Conservation (phyloP, 2,329 filamentous ascomycete species). For the Clonostachys rosea region DNA sequence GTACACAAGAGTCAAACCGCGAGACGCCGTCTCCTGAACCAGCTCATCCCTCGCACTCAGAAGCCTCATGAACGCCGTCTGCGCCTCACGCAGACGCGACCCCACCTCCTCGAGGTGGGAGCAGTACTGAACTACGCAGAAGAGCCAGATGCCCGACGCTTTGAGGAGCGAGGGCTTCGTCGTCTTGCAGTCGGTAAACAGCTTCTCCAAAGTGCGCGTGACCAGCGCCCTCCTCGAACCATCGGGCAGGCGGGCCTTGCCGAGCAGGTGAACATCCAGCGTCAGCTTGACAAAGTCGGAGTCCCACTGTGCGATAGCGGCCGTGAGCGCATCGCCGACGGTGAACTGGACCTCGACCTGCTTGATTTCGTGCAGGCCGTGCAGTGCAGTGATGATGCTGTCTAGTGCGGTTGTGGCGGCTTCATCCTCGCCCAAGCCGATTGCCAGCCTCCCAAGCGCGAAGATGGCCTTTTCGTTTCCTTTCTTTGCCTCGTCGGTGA, state of each 20-base stretch:
- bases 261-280: conserved; percentile 63
- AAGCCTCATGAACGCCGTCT: conserved; percentile 82
- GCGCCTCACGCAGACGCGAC: conserved; percentile 68
- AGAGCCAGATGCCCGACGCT: conserved; percentile 91
- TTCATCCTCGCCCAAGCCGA: conserved; percentile 41
- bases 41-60: conserved; percentile 87
- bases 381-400: conserved; percentile 62
- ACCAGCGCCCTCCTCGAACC: conserved; percentile 37
- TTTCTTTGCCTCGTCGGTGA: conserved; percentile 69
- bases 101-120: conserved; percentile 75
- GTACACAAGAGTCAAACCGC: conserved; percentile 88
- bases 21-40: conserved; percentile 90
- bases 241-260: conserved; percentile 19
- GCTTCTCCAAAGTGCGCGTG: conserved; percentile 59
- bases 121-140: conserved; percentile 87
- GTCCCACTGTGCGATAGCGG: conserved; percentile 74
- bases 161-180: conserved; percentile 88
- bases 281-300: conserved; percentile 73
- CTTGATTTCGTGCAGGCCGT: conserved; percentile 76
- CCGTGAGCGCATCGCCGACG: conserved; percentile 82
- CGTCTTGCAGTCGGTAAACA: conserved; percentile 72
- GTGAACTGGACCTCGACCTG: conserved; percentile 87
- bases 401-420: too few relatives aligned
- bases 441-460: conserved; percentile 73
- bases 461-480: conserved; percentile 78